Conservation (phyloP, 352 stramenopile species). For the Phytopythium delawarense region DNA sequence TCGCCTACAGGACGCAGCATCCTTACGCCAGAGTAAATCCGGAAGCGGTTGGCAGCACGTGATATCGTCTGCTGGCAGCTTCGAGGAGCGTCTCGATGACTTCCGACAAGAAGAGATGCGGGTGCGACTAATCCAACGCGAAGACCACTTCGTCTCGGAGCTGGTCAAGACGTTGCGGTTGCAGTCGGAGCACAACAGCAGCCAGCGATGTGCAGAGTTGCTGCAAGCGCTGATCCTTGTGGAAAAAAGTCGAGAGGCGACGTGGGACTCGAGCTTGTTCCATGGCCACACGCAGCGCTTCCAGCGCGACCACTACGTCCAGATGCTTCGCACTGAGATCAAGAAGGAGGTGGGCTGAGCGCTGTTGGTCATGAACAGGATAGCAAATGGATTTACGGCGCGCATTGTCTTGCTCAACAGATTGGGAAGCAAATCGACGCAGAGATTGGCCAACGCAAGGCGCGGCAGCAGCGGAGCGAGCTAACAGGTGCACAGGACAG, state of each 20-base stretch:
- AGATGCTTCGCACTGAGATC: conserved; percentile 60
- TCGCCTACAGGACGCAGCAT: conserved; percentile 1
- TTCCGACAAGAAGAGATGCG: conserved; percentile 63
- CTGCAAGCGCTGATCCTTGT: conserved; percentile 63
- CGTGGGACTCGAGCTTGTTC: conserved; percentile 66
- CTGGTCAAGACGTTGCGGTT: conserved; percentile 68
- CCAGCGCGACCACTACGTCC: conserved; percentile 48
- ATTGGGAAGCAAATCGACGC: conserved; percentile 62
- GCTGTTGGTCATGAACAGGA: too few relatives aligned
- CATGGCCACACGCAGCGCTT: conserved; percentile 71
- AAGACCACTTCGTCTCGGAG: conserved; percentile 67
- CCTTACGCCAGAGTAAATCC: conserved; percentile 8
- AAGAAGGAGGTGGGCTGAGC: conserved; percentile 53
- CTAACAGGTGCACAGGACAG: not conserved
- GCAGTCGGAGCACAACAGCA: conserved; percentile 57
- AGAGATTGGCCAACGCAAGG: conserved; percentile 25
- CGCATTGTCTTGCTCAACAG: conserved; percentile 12
- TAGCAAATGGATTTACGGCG: not conserved
- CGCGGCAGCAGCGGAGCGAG: conserved; percentile 4
- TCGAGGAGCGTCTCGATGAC: conserved; percentile 52
- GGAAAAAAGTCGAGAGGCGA: conserved; percentile 45
- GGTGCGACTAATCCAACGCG: conserved; percentile 39
- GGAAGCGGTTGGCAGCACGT: not conserved
- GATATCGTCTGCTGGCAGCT: conserved; percentile 15
- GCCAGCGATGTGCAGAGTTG: conserved; percentile 45